Percentiles rank a stretch among this genome's conserved stretches.
These are phyloP conservation scores for Pseudotsuga menziesii DNA, from an alignment of 75 land plant species.

Conservation along the genomic window DNA sequence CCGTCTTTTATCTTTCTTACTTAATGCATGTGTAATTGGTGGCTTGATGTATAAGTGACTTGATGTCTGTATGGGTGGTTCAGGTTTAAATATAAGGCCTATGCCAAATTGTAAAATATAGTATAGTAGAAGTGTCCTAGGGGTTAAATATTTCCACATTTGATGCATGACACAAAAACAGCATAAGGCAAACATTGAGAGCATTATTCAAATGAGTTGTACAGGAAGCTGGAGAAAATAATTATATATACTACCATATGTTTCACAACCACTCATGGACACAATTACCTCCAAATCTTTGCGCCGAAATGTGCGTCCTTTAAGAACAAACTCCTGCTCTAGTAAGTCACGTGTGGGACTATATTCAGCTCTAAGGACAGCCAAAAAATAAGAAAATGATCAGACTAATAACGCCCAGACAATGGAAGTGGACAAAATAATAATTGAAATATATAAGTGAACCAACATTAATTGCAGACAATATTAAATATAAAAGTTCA, in stretches of 20 bases:
- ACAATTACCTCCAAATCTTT: constrained; percentile 77
- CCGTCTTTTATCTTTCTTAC: no score
- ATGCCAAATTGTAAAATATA: constrained; percentile 1
- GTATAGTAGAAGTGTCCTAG: not conserved
- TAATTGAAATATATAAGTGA: not conserved
- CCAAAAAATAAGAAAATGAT: not conserved
- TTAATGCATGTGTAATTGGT: no score
- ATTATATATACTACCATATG: not conserved
- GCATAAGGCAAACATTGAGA: not conserved
- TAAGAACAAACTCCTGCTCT: constrained; percentile 80
- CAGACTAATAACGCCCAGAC: not conserved
- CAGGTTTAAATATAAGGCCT: not conserved
- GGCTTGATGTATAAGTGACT: not conserved
- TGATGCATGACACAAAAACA: not conserved
- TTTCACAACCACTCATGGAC: not conserved
- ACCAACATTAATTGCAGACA: not conserved
- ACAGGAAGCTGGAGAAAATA: not conserved
- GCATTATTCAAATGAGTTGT: not conserved
- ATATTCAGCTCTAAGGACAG: constrained; percentile 75
- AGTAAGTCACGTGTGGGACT: constrained; percentile 74
- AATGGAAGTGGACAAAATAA: not conserved
- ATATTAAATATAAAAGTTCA: not conserved
- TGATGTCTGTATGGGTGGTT: not conserved
- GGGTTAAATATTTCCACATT: not conserved
- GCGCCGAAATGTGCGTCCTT: constrained; percentile 67